Evolutionary conservation across 305 asterid genomes (phyloP).

Genomic region (Plantago lanceolata): DNA sequence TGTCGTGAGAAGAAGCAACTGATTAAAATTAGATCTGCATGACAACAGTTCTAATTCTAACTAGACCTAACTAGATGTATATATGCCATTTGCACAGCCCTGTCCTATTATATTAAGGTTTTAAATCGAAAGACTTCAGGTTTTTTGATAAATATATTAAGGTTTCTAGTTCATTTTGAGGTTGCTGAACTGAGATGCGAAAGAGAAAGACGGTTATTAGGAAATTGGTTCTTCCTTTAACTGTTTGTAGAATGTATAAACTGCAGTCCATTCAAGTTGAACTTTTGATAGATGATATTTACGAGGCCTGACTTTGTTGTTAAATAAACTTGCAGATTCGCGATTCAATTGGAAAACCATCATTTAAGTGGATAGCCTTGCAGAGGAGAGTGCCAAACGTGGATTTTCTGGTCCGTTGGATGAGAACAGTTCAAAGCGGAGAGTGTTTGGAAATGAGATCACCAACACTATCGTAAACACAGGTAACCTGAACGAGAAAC

Average conservation of each 20-base stretch:
- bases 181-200: conserved; percentile 5
- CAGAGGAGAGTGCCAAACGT: conserved; percentile 23
- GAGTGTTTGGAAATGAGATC: conserved; percentile 60
- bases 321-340: conserved; percentile 34
- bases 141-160: too few relatives aligned
- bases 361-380: conserved; percentile 55
- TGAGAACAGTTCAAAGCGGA: conserved; percentile 36
- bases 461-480: conserved; percentile 41
- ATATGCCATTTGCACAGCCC: too few relatives aligned
- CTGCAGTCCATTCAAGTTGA: not conserved
- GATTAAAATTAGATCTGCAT: too few relatives aligned
- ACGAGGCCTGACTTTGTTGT: conserved; percentile 3
- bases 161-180: too few relatives aligned
- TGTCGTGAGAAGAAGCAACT: too few relatives aligned
- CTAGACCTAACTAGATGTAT: too few relatives aligned
- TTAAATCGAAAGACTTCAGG: too few relatives aligned
- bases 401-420: conserved; percentile 30
- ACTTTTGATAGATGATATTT: not conserved
- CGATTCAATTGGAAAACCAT: conserved; percentile 60
- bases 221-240: not conserved
- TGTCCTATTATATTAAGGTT: too few relatives aligned
- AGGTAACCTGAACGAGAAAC: conserved; percentile 28
- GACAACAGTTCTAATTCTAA: too few relatives aligned
- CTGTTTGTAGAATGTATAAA: not conserved
- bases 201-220: not conserved